Conservation (phyloP, 1,139 yeast genomes). For the Taphrina betulina region DNA sequence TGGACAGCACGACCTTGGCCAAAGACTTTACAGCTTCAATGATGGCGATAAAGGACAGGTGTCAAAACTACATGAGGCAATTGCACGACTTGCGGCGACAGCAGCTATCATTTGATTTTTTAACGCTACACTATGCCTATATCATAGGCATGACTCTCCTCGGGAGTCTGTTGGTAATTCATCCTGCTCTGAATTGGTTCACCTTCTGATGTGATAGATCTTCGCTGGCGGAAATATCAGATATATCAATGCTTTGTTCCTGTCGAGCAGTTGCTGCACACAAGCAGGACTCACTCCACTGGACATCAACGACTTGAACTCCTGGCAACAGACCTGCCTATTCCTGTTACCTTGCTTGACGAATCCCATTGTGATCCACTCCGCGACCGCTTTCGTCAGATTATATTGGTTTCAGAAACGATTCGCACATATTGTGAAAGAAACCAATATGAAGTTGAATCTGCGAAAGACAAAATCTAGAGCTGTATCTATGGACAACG, state of each 20-base stretch:
- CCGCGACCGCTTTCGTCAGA: slow-evolving; percentile 73
- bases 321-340: slow-evolving; percentile 66
- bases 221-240: slow-evolving; percentile 47
- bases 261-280: slow-evolving; percentile 73
- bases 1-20: no score
- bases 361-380: slow-evolving; percentile 88
- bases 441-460: slow-evolving; percentile 67
- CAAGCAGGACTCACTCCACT: slow-evolving; percentile 90
- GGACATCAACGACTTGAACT: slow-evolving; percentile 57
- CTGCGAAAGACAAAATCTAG: slow-evolving; percentile 69
- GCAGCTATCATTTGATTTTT: slow-evolving; percentile 25
- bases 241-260: slow-evolving; percentile 78
- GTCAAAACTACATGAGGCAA: no score
- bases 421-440: slow-evolving; percentile 66
- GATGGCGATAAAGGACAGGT: no score
- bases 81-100: no score
- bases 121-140: slow-evolving; percentile 30
- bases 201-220: slow-evolving; percentile 14
- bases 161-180: slow-evolving; percentile 25
- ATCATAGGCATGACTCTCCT: slow-evolving; percentile 18
- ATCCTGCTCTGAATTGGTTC: no score
- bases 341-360: slow-evolving; percentile 63
- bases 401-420: slow-evolving; percentile 86
- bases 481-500: slow-evolving; percentile 16
- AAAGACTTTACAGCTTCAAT: no score